These are phyloP conservation scores for Dactylellina haptotyla DNA, from an alignment of 2,329 filamentous ascomycete genomes.

Conservation along the genomic window DNA sequence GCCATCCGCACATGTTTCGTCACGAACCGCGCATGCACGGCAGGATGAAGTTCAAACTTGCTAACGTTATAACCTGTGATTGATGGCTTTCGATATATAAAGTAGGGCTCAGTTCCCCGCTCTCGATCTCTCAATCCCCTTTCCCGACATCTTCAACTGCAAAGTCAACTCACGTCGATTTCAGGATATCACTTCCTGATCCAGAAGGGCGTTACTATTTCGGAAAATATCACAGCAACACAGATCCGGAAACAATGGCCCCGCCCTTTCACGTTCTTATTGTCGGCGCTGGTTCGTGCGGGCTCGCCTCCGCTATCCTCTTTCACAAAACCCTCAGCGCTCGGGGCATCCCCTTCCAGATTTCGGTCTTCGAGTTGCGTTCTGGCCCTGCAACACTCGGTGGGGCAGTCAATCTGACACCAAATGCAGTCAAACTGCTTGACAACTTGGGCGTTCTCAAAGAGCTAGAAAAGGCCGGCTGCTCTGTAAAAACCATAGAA, in stretches of 20 bases:
- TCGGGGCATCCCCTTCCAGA: conserved; percentile 61
- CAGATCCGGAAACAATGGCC: conserved; percentile 13
- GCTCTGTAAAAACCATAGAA: conserved; percentile 65
- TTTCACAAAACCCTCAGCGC: conserved; percentile 59
- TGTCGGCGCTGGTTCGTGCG: conserved; percentile 28
- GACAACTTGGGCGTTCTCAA: conserved; percentile 61
- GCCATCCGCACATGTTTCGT: conserved; percentile 16
- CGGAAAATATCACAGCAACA: conserved; percentile 38
- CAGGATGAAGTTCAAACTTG: background rate
- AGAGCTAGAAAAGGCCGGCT: conserved; percentile 64
- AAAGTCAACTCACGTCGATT: too few relatives aligned
- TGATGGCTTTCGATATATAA: too few relatives aligned
- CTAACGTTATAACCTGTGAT: background rate
- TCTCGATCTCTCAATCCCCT: background rate
- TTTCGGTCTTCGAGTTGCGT: conserved; percentile 66
- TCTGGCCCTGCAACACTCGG: conserved; percentile 64
- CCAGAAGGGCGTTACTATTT: background rate
- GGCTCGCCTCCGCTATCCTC: conserved; percentile 63
- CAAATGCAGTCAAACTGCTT: conserved; percentile 64
- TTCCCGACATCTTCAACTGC: too few relatives aligned
- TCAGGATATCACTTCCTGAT: background rate
- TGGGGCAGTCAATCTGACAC: conserved; percentile 65
- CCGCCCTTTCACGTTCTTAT: conserved; percentile 27
- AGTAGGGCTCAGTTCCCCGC: background rate
- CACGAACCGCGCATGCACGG: conserved; percentile 9